Evolutionary conservation across 768 basidiomycete genomes (phyloP).

Genomic region (Kwoniella mangroviensis): DNA sequence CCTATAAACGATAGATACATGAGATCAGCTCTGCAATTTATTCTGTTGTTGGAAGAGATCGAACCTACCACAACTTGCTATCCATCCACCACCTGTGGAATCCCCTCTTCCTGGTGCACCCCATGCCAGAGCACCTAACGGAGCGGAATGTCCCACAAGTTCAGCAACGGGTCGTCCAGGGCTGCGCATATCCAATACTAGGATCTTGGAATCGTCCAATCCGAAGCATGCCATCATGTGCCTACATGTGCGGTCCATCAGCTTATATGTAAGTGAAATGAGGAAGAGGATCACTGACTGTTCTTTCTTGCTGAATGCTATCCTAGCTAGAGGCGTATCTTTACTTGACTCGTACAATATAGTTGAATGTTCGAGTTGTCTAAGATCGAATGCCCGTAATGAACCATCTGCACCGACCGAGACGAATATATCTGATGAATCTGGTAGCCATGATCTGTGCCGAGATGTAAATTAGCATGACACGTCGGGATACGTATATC

Average conservation of each 20-base stretch:
- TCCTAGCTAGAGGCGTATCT: constrained; percentile 53
- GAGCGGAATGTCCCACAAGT: constrained; percentile 76
- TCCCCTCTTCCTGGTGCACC: constrained; percentile 64
- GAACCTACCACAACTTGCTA: constrained; percentile 82
- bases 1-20: constrained; percentile 61
- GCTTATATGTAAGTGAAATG: neutral
- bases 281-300: constrained; percentile 38
- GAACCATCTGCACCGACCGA: constrained; percentile 98
- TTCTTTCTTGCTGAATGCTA: constrained; percentile 61
- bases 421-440: constrained; percentile 94
- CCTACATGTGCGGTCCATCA: constrained; percentile 57
- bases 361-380: constrained; percentile 95
- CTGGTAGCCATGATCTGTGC: constrained; percentile 90
- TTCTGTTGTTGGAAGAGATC: neutral
- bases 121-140: constrained; percentile 89
- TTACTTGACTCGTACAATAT: constrained; percentile 81
- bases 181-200: constrained; percentile 95
- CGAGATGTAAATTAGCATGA: too few relatives aligned
- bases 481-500: too few relatives aligned
- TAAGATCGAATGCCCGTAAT: constrained; percentile 92
- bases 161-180: constrained; percentile 96
- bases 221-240: constrained; percentile 98
- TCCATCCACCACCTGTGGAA: constrained; percentile 69
- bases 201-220: constrained; percentile 84
- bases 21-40: constrained; percentile 22